Percentiles rank a stretch among this genome's conserved stretches.
Conservation (phyloP, 371 early-diverging fungal genomes). For the Dinochytrium kinnereticum region DNA sequence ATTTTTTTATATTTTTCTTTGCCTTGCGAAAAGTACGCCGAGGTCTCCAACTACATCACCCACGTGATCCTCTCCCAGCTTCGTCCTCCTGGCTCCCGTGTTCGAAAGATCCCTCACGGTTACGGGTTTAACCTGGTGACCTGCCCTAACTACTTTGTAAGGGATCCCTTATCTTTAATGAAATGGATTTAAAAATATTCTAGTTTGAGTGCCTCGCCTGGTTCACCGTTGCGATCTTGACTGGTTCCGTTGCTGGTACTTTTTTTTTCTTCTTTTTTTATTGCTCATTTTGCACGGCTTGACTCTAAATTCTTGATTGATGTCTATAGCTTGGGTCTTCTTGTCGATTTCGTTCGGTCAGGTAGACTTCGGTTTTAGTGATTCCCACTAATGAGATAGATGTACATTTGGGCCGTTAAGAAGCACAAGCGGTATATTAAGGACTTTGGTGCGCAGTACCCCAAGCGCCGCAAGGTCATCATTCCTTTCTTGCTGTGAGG, state of each 20-base stretch:
- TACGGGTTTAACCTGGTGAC: constrained; percentile 89
- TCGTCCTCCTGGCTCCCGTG: constrained; percentile 88
- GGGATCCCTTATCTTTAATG: background rate
- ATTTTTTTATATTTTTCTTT: background rate
- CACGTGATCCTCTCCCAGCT: constrained; percentile 90
- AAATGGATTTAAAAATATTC: background rate
- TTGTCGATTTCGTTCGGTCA: constrained; percentile 80
- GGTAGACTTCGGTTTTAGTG: constrained; percentile 77
- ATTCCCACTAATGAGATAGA: constrained; percentile 78
- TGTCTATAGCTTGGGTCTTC: constrained; percentile 72
- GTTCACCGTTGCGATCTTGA: constrained; percentile 76
- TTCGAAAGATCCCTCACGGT: constrained; percentile 88
- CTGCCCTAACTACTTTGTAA: constrained; percentile 86
- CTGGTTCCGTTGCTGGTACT: constrained; percentile 68
- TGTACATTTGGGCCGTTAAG: constrained; percentile 96
- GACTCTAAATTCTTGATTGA: background rate
- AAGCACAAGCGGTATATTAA: constrained; percentile 91
- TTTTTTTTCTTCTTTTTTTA: no score
- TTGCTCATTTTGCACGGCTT: no score
- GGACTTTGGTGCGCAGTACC: constrained; percentile 89
- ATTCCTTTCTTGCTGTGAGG: constrained; percentile 78
- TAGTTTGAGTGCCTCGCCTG: constrained; percentile 86
- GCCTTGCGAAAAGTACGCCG: constrained; percentile 51
- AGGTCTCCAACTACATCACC: constrained; percentile 84
- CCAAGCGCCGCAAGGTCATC: constrained; percentile 85